These are phyloP conservation scores for Clathrus columnatus DNA, from an alignment of 768 basidiomycete genomes.

Conservation along the genomic window DNA sequence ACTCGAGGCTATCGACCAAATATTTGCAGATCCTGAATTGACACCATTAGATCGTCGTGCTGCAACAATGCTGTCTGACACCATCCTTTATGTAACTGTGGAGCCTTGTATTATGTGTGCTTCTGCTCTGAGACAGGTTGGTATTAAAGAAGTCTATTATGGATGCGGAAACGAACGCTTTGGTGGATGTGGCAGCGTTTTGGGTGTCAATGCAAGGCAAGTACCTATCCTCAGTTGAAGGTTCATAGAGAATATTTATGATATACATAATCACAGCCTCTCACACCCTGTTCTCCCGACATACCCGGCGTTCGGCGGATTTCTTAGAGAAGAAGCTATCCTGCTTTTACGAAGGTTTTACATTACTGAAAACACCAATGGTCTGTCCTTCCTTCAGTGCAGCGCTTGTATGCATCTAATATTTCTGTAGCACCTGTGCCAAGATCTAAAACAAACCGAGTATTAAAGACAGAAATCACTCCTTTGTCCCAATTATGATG, in stretches of 20 bases:
- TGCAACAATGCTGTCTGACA: slow-evolving; percentile 41
- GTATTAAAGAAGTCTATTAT: slow-evolving; percentile 83
- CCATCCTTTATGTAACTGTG: slow-evolving; percentile 93
- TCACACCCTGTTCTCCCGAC: slow-evolving; percentile 64
- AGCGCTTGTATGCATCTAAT: slow-evolving; percentile 5
- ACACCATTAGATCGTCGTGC: slow-evolving; percentile 36
- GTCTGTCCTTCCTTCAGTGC: slow-evolving; percentile 32
- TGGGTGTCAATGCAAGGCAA: slow-evolving; percentile 75
- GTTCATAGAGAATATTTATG: not conserved
- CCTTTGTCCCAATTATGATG: too few relatives aligned
- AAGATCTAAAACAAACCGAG: slow-evolving; percentile 75
- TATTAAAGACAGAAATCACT: too few relatives aligned
- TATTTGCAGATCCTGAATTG: slow-evolving; percentile 54
- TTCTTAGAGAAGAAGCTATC: slow-evolving; percentile 75
- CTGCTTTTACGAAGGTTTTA: slow-evolving; percentile 83
- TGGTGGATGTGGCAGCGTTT: slow-evolving; percentile 92
- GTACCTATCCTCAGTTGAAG: slow-evolving; percentile 16
- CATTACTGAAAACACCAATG: slow-evolving; percentile 87
- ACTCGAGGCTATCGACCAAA: slow-evolving; percentile 89
- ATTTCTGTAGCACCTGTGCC: slow-evolving; percentile 67
- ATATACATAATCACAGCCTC: slow-evolving; percentile 51
- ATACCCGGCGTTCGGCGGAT: slow-evolving; percentile 70
- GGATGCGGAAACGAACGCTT: slow-evolving; percentile 95
- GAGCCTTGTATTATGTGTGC: slow-evolving; percentile 99
- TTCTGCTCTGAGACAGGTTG: slow-evolving; percentile 87